Conservation (phyloP, 495 filamentous ascomycete genomes). For the Aspergillus nanangensis region DNA sequence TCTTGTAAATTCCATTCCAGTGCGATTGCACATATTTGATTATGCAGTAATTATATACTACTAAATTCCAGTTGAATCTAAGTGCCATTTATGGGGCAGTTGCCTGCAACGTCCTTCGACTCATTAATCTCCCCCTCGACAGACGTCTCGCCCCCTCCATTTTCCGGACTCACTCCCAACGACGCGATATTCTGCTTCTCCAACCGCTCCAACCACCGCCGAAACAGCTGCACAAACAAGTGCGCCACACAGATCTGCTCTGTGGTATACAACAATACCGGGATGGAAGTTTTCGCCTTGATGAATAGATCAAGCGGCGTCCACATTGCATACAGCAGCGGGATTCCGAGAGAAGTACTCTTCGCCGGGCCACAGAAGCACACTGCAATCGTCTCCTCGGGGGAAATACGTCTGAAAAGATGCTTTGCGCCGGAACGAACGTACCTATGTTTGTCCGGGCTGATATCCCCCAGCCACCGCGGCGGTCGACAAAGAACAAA, state of each 20-base stretch:
- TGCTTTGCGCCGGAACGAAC: slow-evolving; percentile 16
- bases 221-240: slow-evolving; percentile 49
- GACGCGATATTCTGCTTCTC: background rate
- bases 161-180: background rate
- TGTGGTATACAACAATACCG: slow-evolving; percentile 51
- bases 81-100: too few species aligned
- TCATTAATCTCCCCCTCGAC: background rate
- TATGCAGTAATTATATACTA: too few species aligned
- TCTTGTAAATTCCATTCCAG: too few species aligned
- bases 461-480: too few species aligned
- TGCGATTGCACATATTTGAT: too few species aligned
- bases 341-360: slow-evolving; percentile 51
- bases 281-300: slow-evolving; percentile 49
- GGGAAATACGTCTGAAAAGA: slow-evolving; percentile 34
- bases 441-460: too few species aligned
- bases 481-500: slow-evolving; percentile 45
- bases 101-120: too few species aligned
- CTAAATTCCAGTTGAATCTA: too few species aligned
- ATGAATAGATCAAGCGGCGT: slow-evolving; percentile 41
- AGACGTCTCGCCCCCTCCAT: background rate
- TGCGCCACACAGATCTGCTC: slow-evolving; percentile 54
- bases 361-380: slow-evolving; percentile 56
- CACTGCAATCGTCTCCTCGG: slow-evolving; percentile 47
- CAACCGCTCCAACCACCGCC: slow-evolving; percentile 30
- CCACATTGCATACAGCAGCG: slow-evolving; percentile 52